Base-by-base conservation (phyloP, 306 rosid species). In the Dryas alaskensis region DNA sequence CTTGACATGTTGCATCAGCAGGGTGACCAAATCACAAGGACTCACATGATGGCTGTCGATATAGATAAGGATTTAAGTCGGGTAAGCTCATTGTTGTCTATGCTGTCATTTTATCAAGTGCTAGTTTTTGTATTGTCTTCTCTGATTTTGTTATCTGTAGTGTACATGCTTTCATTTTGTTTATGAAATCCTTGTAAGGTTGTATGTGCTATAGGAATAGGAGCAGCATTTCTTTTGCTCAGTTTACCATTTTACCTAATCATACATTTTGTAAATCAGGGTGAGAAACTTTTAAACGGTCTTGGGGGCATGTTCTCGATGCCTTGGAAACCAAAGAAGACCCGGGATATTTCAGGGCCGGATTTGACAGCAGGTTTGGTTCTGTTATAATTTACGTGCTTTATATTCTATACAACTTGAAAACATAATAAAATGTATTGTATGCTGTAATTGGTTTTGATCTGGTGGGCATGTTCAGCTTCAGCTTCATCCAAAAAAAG, bases 271-370 rank as follows among this genome's bases (percentile, higher is more conserved):
- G 61, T 10, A 52, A 72, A 60, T 73, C 82, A 94, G 98, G 99
- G 99, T 44, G 99, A 95, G 83, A 95, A 95, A 79, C 93, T 95
- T 81, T 82, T 95, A 46, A 90, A 85, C 81, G 86, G 83, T 85
- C 99, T 95, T 62, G 99, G 99, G 42, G 99, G 99, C 76, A 88
- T 95, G 88, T 92, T 95, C 76, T 79, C 99, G 16, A 90, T 49
- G 84, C 76, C 97, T 2, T 88, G 97, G 99, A 94, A 83, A 85
- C 89, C 99, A 65, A 94, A 94, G 89, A 92, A 88, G 83, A 69
- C 82, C 43, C 67, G 31, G 82, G 82, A 80, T 0, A 90, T 95
- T 39, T 16, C 81, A 5, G 99, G 99, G 77, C 99, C 99, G 37
- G 66, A 87, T 49, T 82, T 80, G 53, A 84, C 97, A 70, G 58